phyloP scores from a whole-genome alignment of 257 asterid species.

The Nicotiana obtusifolia region DNA sequence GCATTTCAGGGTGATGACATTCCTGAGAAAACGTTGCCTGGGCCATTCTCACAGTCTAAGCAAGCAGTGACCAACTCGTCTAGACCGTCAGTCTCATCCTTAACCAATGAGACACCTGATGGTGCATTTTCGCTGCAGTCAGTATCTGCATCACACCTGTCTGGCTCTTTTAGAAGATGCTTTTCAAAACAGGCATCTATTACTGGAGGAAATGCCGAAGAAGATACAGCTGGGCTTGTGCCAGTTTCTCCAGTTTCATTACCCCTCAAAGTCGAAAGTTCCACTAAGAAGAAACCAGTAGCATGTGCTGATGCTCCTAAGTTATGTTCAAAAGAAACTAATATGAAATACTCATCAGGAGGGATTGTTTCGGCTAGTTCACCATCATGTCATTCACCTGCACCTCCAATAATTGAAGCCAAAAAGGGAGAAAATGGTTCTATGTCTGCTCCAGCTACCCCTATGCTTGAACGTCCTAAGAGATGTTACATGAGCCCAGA shows the following conservation, averaged over 20 bases:
- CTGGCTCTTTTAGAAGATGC: slow-evolving; percentile 48
- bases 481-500: slow-evolving; percentile 68
- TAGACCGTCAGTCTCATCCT: not conserved
- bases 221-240: not conserved
- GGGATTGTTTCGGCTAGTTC: slow-evolving; percentile 1
- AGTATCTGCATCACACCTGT: slow-evolving; percentile 34
- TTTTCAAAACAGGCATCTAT: slow-evolving; percentile 29
- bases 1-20: slow-evolving; percentile 68
- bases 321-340: not conserved
- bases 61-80: not conserved
- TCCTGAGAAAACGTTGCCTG: slow-evolving; percentile 69
- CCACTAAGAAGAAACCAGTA: not conserved
- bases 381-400: not conserved
- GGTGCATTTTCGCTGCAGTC: slow-evolving; percentile 10
- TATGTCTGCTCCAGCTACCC: slow-evolving; percentile 62
- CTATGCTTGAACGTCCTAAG: slow-evolving; percentile 47
- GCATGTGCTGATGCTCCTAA: slow-evolving; percentile 8
- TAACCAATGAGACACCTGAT: slow-evolving; percentile 12
- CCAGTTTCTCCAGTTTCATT: not conserved
- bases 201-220: slow-evolving; percentile 17
- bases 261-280: not conserved
- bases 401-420: slow-evolving; percentile 5
- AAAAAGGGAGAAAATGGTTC: slow-evolving; percentile 50
- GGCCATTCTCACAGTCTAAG: slow-evolving; percentile 39
- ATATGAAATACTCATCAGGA: not conserved